These are phyloP conservation scores for Conticribra guillardii DNA, from an alignment of 108 stramenopile species.

Conservation along the genomic window DNA sequence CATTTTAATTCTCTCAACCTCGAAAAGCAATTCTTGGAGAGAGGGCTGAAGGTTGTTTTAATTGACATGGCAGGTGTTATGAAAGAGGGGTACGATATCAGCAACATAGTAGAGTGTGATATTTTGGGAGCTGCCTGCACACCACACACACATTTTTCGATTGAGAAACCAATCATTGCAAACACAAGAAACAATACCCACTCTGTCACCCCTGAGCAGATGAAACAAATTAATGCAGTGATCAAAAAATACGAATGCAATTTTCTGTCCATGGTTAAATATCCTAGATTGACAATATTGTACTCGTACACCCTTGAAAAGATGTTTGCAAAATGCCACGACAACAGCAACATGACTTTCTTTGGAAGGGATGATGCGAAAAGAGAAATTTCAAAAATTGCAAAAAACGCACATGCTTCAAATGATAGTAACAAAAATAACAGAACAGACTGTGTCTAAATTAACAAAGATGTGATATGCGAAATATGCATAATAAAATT, in stretches of 20 bases:
- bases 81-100: not conserved
- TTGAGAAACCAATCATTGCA: not conserved
- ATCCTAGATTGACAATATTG: not conserved
- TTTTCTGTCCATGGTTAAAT: not conserved
- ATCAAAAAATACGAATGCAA: not conserved
- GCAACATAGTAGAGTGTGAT: not conserved
- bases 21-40: not conserved
- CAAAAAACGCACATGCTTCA: too few relatives aligned
- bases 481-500: too few relatives aligned
- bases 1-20: not conserved
- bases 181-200: not conserved
- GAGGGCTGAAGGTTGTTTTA: not conserved
- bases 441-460: too few relatives aligned
- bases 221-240: not conserved
- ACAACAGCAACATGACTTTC: too few relatives aligned
- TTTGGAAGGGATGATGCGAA: too few relatives aligned
- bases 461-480: too few relatives aligned
- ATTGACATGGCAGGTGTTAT: not conserved
- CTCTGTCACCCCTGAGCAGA: not conserved
- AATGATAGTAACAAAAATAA: too few relatives aligned
- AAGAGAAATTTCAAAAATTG: too few relatives aligned
- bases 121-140: not conserved
- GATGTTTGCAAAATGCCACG: not conserved
- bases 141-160: not conserved
- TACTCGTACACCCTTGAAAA: not conserved